These are phyloP conservation scores for Lathyrus sativus DNA, from an alignment of 306 rosid genomes.

Conservation along the genomic window DNA sequence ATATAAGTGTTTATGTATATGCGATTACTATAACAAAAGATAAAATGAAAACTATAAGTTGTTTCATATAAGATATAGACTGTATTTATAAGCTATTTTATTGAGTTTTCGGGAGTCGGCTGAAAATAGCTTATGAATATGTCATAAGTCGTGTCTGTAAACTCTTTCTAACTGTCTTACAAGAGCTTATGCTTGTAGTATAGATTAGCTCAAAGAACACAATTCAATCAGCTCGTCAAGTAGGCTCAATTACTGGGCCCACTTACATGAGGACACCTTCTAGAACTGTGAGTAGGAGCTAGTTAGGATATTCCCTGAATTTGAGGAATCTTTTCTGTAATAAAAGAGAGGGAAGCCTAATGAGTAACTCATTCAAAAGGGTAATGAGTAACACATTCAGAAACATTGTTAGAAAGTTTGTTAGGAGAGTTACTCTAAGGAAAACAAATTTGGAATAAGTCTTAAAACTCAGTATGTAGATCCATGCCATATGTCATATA, in stretches of 20 bases:
- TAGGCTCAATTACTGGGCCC: too few relatives aligned
- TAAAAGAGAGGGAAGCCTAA: too few relatives aligned
- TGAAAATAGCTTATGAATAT: neutral
- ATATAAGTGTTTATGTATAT: neutral
- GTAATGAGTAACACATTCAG: too few relatives aligned
- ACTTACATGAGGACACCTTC: too few relatives aligned
- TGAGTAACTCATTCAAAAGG: too few relatives aligned
- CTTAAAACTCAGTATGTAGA: neutral
- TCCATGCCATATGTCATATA: slow-evolving; percentile 1
- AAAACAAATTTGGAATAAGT: neutral
- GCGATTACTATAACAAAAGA: neutral
- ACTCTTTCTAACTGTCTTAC: neutral
- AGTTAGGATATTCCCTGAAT: too few relatives aligned
- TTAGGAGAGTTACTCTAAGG: neutral
- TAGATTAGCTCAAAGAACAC: neutral
- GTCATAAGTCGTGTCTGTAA: neutral
- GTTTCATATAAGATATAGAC: neutral
- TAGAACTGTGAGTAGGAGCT: too few relatives aligned
- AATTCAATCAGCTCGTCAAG: neutral
- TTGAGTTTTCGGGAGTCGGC: neutral
- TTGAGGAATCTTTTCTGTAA: too few relatives aligned
- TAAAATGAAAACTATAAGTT: too few relatives aligned
- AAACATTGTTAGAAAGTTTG: too few relatives aligned
- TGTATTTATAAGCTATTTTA: neutral
- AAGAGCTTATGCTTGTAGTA: neutral